A percentile compares a stretch with the other conserved stretches of the same genome.
Evolutionary conservation across 2,329 filamentous ascomycete genomes (phyloP).

Genomic region (Pseudogymnoascus sp.): DNA sequence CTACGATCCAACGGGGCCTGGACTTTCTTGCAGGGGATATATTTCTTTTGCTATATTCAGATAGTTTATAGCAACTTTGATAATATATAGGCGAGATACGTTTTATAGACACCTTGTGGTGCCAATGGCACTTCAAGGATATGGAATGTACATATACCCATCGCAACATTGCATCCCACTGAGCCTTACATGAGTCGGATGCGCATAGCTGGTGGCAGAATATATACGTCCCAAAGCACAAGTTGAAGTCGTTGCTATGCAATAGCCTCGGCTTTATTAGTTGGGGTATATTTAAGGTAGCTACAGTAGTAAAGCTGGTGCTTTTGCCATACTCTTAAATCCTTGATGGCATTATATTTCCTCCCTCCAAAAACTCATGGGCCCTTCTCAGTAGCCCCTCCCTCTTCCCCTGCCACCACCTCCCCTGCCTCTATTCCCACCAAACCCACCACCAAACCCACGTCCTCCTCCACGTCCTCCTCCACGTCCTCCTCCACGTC

Average conservation of each 20-base stretch:
- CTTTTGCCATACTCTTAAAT: neutral
- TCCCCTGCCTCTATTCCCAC: neutral
- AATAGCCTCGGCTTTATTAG: conserved; percentile 5
- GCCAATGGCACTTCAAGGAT: neutral
- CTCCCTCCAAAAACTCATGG: neutral
- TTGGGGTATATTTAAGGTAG: conserved; percentile 2
- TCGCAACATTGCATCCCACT: neutral
- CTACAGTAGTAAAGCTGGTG: neutral
- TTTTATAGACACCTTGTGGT: neutral
- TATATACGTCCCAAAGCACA: neutral
- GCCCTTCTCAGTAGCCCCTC: neutral
- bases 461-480: conserved; percentile 19
- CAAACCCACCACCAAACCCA: neutral
- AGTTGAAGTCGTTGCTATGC: neutral
- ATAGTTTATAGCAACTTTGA: neutral
- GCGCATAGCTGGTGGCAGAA: conserved; percentile 4
- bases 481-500: conserved; percentile 26
- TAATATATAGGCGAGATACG: neutral
- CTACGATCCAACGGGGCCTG: conserved; percentile 2
- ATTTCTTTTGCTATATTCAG: neutral
- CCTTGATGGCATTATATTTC: neutral
- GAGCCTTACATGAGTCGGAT: conserved; percentile 1
- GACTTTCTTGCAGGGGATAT: conserved; percentile 9
- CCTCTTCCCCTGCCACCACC: neutral
- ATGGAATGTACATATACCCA: conserved; percentile 1